Evolutionary conservation across 1,284 basidiomycete species (phyloP), one percentile per base, ranked within the genome.

Genomic region (Moesziomyces parantarcticus): DNA sequence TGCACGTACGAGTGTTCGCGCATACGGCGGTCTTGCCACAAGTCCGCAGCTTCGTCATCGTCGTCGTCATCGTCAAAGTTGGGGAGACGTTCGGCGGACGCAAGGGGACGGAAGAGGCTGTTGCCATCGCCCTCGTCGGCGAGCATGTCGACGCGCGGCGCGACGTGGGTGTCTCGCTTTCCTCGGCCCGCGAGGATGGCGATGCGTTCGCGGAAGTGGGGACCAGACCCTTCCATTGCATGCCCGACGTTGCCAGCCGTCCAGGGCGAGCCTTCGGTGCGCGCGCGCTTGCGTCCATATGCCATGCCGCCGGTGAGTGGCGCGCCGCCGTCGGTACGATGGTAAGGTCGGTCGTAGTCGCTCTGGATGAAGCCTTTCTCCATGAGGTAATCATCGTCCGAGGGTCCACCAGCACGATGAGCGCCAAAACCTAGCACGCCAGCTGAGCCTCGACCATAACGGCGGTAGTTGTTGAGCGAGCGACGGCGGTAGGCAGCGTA

Each of bases 61-160:
- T 61, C 39, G 13, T 62, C 58, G 50, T 62, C 58, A n/a, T 61
- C 32, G 13, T 59, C 58, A 50, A 59, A 60, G 1, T 23, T 26
- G 4, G 54, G 45, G 23, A 42, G 40, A 11, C 25, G 29, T 2
- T 45, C 49, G 3, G 51, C 55, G 18, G 47, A 45, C 8, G 41
- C 39, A 3, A 26, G 46, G 7, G 54, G 53, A 14, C 58, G 58
- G 40, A 50, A 61, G 32, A 71, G 23, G 43, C 59, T 66, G 47
- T 55, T 55, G 14, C 61, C 69, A 32, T 76, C 75, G n/a, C 68
- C 70, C 50, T 77, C 77, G 34, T 79, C 77, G 2, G 78, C 81
- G 13, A 83, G 73, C 73, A 83, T 82, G 51, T 82, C 81, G 53
- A 83, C 75, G 21, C 79, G 61, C 3, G 71, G 70, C 13, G 58